Percentiles rank a stretch among this genome's conserved stretches.
Evolutionary conservation across 75 land plant species (phyloP).

Genomic region (Sequoia sempervirens): DNA sequence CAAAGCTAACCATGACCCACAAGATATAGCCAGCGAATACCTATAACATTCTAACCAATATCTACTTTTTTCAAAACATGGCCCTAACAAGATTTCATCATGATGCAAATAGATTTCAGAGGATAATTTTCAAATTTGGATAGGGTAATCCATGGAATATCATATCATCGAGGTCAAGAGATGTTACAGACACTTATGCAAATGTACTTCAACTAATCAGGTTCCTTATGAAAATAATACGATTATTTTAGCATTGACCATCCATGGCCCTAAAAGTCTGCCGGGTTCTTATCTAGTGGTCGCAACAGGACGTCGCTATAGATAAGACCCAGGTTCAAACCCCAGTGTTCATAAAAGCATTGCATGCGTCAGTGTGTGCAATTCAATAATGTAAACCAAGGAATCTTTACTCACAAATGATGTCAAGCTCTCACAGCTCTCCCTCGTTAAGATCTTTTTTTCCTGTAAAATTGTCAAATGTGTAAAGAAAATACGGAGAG

Average conservation of each 20-base stretch:
- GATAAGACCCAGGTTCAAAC: neutral
- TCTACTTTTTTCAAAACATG: neutral
- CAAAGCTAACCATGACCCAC: neutral
- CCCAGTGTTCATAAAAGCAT: neutral
- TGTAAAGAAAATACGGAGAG: neutral
- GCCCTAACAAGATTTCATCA: neutral
- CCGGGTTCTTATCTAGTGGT: too few relatives aligned
- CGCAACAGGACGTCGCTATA: too few relatives aligned
- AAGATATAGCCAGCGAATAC: neutral
- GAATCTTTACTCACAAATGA: neutral
- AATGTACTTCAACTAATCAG: neutral
- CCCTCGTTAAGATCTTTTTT: neutral
- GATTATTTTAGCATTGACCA: neutral
- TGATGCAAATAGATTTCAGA: neutral
- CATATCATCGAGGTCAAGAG: neutral
- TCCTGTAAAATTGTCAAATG: neutral
- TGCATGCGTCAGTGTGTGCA: neutral
- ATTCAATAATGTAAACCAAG: neutral
- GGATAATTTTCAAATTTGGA: neutral
- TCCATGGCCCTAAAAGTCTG: neutral
- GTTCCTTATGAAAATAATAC: neutral
- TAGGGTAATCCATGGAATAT: neutral
- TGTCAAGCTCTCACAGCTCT: too few relatives aligned
- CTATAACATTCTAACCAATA: neutral
- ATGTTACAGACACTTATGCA: neutral